Evolutionary conservation across 345 rosid species (phyloP), one percentile per base, ranked within the genome.

Genomic region (Jatropha curcas): DNA sequence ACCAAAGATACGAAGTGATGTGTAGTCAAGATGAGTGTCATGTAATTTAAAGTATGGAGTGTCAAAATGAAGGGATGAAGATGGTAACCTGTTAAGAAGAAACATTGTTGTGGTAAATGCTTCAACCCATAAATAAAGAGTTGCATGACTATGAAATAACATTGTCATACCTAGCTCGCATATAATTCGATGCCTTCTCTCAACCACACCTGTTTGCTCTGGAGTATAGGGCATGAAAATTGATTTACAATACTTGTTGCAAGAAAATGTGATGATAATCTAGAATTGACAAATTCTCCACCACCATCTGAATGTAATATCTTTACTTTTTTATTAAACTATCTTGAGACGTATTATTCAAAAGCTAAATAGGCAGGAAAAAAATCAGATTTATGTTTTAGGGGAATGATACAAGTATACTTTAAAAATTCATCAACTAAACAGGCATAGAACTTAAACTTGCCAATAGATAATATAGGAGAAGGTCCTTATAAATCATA

Each of bases 401-500:
- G n/a, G 1, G 41, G 66, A 58, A 71, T 58, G 10, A 58, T 71
- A 65, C 74, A 59, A 34, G 45, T 71, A 31, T 71, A 45, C 14
- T 59, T 43, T 5, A 43, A 59, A 19, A 58, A 58, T 4, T 37
- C 43, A 37, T 37, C 43, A 37, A 37, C 43, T 37, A 37, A 37
- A 37, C 43, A 37, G 4, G 43, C 4, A 37, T 37, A 37, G 8
- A 37, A 37, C 43, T 37, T 37, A 37, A 37, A 37, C 8, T 37
- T 37, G 4, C 43, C 43, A 70, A 58, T 25, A 58, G 37, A 58
- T 58, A 58, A 58, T 24, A 58, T 7, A 7, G 35, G 35, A 27
- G 14, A 25, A 0, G 4, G 6, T n/a, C 61, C 61, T 19, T 19
- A 57, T 5, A 58, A 58, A 27, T 58, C 61, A 58, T 5, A 58